phyloP scores from a whole-genome alignment of 192 early-diverging fungal species.

The Coemansia sp. region DNA sequence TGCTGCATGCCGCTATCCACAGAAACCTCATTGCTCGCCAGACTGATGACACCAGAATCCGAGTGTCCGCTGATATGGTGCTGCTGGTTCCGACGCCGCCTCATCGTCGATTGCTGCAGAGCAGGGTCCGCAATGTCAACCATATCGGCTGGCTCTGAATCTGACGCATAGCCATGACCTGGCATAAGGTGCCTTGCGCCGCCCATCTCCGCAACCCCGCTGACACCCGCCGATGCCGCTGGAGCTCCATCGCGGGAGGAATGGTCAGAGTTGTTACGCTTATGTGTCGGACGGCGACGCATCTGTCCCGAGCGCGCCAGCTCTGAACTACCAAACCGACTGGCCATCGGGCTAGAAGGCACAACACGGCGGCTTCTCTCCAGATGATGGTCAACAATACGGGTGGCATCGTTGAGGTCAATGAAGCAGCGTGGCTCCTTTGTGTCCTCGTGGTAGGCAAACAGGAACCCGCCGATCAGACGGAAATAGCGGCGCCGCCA shows the following conservation, averaged over 20 bases:
- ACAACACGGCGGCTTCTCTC: slow-evolving; percentile 1
- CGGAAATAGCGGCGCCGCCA: slow-evolving; percentile 55
- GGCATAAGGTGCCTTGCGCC: neutral
- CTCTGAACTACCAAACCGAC: slow-evolving; percentile 13
- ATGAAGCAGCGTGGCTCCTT: slow-evolving; percentile 47
- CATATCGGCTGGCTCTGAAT: slow-evolving; percentile 37
- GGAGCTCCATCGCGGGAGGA: slow-evolving; percentile 28
- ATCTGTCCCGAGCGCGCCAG: slow-evolving; percentile 20
- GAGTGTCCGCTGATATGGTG: slow-evolving; percentile 2
- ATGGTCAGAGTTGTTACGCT: slow-evolving; percentile 47
- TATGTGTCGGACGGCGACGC: slow-evolving; percentile 37
- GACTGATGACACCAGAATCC: slow-evolving; percentile 41
- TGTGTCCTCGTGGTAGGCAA: slow-evolving; percentile 54
- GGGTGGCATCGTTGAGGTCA: slow-evolving; percentile 48
- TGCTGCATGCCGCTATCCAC: slow-evolving; percentile 47
- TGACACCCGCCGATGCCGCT: neutral
- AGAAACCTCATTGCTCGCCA: slow-evolving; percentile 3
- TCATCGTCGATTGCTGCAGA: slow-evolving; percentile 26
- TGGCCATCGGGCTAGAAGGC: slow-evolving; percentile 3
- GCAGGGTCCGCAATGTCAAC: slow-evolving; percentile 45
- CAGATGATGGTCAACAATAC: slow-evolving; percentile 34
- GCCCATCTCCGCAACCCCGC: slow-evolving; percentile 4
- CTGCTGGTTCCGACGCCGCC: slow-evolving; percentile 8
- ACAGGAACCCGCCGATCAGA: slow-evolving; percentile 49
- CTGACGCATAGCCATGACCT: slow-evolving; percentile 41